Evolutionary conservation across 2,329 filamentous ascomycete genomes (phyloP), one percentile per base, ranked within the genome.

Genomic region (Fusarium fracticaudum): DNA sequence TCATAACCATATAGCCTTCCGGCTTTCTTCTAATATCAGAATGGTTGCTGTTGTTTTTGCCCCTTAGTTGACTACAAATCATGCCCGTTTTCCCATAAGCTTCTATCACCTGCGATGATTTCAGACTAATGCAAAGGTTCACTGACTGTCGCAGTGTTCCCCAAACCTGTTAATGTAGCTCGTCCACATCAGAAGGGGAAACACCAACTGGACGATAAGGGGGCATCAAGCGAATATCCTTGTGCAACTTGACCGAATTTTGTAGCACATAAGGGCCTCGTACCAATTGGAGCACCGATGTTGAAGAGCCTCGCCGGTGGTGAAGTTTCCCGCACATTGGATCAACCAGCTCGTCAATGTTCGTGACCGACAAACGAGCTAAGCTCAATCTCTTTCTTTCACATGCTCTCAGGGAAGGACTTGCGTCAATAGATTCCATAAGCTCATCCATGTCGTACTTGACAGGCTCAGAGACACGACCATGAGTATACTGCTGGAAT

Each of bases 381-480:
- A 63, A 72, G 26, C 79, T 75, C 24, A 72, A 55, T 22, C 64
- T 77, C 50, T 84, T 84, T 54, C 69, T 78, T 51, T 84, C 80
- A 31, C 72, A 76, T 10, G 70, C 65, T 22, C 66, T 70, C 24
- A 81, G 59, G 8, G 69, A 62, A 17, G 67, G 55, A 12, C 64
- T 54, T n/a, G 60, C 26, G 12, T 73, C 62, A 12, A 69, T 33
- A 44, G 72, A 73, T 14, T 65, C 74, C 31, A 67, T 76, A 31
- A 82, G 76, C 64, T 85, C 82, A 58, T 84, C 80, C 20, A 72
- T 54, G 33, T 80, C 77, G 18, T 77, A 67, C 6, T 73, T 43
- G 11, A 26, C 48, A 17, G 63, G 59, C 7, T 68, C 72, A 31
- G 68, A 45, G 20, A 71, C 65, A 37, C 75, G 75, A 9, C 79